phyloP scores from a whole-genome alignment of 495 filamentous ascomycete genomes.

The Peziza echinospora region DNA sequence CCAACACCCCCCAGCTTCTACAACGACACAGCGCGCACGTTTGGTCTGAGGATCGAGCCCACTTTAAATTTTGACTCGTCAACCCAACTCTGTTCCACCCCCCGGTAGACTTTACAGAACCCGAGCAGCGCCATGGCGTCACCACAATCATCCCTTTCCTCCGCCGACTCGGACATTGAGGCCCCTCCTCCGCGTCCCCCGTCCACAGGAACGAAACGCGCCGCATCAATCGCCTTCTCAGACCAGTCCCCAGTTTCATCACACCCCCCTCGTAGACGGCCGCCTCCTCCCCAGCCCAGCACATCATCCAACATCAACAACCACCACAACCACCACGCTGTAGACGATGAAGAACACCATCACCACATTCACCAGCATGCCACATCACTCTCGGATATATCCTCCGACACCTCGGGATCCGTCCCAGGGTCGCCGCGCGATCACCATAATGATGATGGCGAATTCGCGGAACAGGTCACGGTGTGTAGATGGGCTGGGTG shows the following conservation, averaged over 20 bases:
- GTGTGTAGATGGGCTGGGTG: slow-evolving; percentile 81
- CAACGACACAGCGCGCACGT: too few species aligned
- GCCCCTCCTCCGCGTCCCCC: slow-evolving; percentile 8
- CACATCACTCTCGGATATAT: slow-evolving; percentile 34
- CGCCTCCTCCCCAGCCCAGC: background rate
- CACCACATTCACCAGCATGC: background rate
- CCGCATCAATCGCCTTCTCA: slow-evolving; percentile 12
- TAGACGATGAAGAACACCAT: too few species aligned
- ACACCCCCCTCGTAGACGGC: slow-evolving; percentile 3
- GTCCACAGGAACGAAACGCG: slow-evolving; percentile 12
- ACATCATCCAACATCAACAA: background rate
- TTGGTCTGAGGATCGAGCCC: too few species aligned
- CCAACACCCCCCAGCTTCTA: too few species aligned
- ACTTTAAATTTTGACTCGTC: too few species aligned
- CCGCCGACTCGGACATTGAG: slow-evolving; percentile 9
- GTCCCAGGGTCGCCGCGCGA: slow-evolving; percentile 50
- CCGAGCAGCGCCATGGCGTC: slow-evolving; percentile 4
- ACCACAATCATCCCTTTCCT: slow-evolving; percentile 11
- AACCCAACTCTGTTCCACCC: too few species aligned
- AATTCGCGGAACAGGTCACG: slow-evolving; percentile 66
- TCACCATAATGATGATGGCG: slow-evolving; percentile 57
- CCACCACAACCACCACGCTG: background rate
- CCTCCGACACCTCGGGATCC: slow-evolving; percentile 68
- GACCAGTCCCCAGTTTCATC: slow-evolving; percentile 13
- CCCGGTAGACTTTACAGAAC: too few species aligned